phyloP scores from a whole-genome alignment of 73 alveolate species.

The Tetrahymena thermophila region DNA sequence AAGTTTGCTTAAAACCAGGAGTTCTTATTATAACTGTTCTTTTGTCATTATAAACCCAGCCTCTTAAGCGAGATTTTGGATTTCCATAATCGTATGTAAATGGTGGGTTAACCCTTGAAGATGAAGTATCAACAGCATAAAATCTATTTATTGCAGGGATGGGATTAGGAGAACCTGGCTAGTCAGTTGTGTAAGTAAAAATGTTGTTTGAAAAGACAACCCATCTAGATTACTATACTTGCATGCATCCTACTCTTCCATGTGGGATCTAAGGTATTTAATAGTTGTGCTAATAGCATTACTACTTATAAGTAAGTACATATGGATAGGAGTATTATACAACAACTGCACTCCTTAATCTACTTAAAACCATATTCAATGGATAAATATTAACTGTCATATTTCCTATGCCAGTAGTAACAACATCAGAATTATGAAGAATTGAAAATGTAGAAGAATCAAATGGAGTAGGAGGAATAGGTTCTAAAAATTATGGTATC shows the following conservation, averaged over 20 bases:
- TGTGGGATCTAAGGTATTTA: neutral
- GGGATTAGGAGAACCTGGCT: neutral
- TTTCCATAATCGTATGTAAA: slow-evolving; percentile 9
- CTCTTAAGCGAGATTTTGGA: neutral
- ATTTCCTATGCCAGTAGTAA: neutral
- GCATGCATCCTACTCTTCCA: neutral
- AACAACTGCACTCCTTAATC: neutral
- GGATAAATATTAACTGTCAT: neutral
- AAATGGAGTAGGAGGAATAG: neutral
- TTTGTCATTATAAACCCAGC: neutral
- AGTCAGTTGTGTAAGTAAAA: neutral
- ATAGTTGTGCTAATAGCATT: neutral
- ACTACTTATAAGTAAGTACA: neutral
- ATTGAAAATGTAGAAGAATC: neutral
- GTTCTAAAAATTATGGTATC: neutral
- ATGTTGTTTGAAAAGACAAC: neutral
- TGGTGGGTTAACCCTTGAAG: slow-evolving; percentile 4
- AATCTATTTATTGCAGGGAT: neutral
- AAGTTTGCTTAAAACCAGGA: neutral
- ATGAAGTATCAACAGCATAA: neutral
- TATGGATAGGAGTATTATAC: neutral
- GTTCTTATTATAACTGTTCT: neutral
- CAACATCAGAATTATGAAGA: neutral
- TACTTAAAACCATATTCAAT: neutral
- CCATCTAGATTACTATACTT: neutral